These are phyloP conservation scores for Claviceps sp. DNA, from an alignment of 2,329 filamentous ascomycete species.

Conservation along the genomic window DNA sequence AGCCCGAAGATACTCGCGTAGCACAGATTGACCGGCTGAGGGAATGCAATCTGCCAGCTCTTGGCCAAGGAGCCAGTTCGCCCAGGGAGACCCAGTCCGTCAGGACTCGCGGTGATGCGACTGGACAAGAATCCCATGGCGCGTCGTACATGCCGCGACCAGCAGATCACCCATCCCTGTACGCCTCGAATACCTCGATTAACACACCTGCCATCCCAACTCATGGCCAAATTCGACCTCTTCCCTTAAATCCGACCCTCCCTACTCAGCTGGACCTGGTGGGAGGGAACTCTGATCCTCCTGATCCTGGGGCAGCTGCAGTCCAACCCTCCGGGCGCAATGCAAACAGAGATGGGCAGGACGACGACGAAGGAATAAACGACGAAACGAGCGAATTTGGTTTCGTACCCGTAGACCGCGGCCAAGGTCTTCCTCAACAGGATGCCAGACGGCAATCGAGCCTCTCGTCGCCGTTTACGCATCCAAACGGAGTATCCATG, in stretches of 20 bases:
- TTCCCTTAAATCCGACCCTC: not conserved
- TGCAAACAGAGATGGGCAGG: not conserved
- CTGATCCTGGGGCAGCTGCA: not conserved
- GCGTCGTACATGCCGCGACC: not conserved
- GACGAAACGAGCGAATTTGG: not conserved
- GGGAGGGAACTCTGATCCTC: not conserved
- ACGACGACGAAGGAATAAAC: not conserved
- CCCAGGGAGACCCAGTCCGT: not conserved
- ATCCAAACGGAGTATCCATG: slow-evolving; percentile 24
- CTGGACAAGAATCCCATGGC: not conserved
- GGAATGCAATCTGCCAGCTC: not conserved
- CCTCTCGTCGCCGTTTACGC: slow-evolving; percentile 18
- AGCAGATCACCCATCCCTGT: not conserved
- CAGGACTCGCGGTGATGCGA: not conserved
- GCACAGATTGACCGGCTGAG: slow-evolving; percentile 1
- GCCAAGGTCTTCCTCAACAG: not conserved
- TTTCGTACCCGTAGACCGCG: not conserved
- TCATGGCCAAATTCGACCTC: not conserved
- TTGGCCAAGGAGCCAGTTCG: not conserved
- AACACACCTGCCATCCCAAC: not conserved
- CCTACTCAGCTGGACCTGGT: not conserved
- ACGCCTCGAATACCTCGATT: not conserved
- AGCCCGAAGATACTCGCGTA: slow-evolving; percentile 1
- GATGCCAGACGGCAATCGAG: slow-evolving; percentile 10
- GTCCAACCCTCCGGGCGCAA: not conserved